Evolutionary conservation across 352 stramenopile species (phyloP).

Genomic region (Thalassiosira livingstoniorum): DNA sequence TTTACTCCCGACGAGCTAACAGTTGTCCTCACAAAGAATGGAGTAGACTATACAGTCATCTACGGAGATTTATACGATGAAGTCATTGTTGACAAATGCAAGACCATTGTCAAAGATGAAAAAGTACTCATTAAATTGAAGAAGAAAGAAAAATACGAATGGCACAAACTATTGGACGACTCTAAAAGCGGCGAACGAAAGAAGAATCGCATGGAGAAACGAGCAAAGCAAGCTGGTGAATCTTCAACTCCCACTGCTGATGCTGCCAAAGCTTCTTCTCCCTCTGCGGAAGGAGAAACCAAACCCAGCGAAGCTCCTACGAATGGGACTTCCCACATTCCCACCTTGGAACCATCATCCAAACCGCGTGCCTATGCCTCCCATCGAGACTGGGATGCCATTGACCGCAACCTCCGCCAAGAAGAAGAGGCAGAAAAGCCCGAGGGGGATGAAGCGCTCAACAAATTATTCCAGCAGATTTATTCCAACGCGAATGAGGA

Average conservation of each 20-base stretch:
- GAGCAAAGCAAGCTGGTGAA: background rate
- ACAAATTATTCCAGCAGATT: conserved; percentile 89
- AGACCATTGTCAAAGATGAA: conserved; percentile 76
- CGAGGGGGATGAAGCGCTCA: conserved; percentile 87
- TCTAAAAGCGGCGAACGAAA: conserved; percentile 42
- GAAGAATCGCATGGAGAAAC: conserved; percentile 46
- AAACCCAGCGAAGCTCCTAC: background rate
- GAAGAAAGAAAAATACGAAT: conserved; percentile 81
- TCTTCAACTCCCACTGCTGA: background rate
- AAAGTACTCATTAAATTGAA: conserved; percentile 86
- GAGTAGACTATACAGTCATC: conserved; percentile 76
- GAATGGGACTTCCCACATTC: background rate
- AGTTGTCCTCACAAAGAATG: conserved; percentile 70
- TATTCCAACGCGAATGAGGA: conserved; percentile 85
- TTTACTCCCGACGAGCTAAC: conserved; percentile 73
- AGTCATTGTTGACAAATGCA: conserved; percentile 72
- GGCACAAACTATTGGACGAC: conserved; percentile 81
- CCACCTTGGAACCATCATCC: conserved; percentile 19
- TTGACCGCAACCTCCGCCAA: conserved; percentile 71
- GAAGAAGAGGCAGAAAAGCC: conserved; percentile 86
- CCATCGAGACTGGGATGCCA: conserved; percentile 79
- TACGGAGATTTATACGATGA: conserved; percentile 75
- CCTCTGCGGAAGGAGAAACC: background rate
- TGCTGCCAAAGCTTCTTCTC: background rate
- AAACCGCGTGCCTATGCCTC: conserved; percentile 76